phyloP scores from a whole-genome alignment of 2,329 filamentous ascomycete genomes.

The Calonectria leucothoes region DNA sequence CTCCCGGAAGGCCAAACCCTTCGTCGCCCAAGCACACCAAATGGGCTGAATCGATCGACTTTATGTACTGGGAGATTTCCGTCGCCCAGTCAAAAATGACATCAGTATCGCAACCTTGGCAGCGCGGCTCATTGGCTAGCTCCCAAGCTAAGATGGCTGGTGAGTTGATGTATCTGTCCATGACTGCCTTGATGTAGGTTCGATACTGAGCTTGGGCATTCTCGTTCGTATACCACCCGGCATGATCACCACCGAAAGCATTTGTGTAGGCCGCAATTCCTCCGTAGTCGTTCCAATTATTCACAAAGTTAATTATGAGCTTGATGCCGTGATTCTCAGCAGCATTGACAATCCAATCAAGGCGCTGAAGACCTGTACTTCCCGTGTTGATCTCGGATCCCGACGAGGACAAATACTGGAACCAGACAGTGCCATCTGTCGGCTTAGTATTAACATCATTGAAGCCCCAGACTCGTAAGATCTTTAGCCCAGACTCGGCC shows the following conservation, averaged over 20 bases:
- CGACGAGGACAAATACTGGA: conserved; percentile 61
- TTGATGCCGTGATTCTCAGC: conserved; percentile 71
- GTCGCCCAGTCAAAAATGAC: conserved; percentile 65
- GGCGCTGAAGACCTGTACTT: conserved; percentile 66
- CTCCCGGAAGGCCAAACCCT: conserved; percentile 59
- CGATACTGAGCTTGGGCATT: conserved; percentile 67
- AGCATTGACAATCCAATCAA: conserved; percentile 72
- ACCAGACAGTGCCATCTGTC: conserved; percentile 53
- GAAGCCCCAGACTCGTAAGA: conserved; percentile 72
- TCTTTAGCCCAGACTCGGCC: conserved; percentile 62
- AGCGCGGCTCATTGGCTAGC: conserved; percentile 60
- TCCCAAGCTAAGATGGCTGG: conserved; percentile 66
- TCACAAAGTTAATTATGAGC: conserved; percentile 74
- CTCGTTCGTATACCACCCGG: conserved; percentile 67
- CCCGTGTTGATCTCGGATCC: conserved; percentile 71
- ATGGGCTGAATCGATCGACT: conserved; percentile 70
- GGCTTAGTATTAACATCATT: conserved; percentile 63
- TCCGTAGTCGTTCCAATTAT: conserved; percentile 76
- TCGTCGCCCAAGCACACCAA: conserved; percentile 72
- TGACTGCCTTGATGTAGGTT: conserved; percentile 63
- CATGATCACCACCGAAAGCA: conserved; percentile 66
- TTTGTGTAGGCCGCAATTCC: conserved; percentile 71
- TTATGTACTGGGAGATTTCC: conserved; percentile 66
- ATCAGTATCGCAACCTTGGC: conserved; percentile 31
- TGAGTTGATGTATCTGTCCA: conserved; percentile 60